These are phyloP conservation scores for Kazachstania sp. DNA, from an alignment of 1,139 yeast genomes.

Conservation along the genomic window DNA sequence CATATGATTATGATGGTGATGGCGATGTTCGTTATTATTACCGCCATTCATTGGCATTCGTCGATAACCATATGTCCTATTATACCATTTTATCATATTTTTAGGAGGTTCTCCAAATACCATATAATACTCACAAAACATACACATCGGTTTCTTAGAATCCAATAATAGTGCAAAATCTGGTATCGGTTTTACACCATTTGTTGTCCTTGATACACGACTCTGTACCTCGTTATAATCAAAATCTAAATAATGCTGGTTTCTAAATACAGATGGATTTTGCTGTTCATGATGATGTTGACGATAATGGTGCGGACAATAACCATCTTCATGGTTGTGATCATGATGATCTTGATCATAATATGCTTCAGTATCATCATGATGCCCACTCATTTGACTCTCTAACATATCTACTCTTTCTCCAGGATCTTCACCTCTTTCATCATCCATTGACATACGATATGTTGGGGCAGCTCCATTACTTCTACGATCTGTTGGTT, in stretches of 20 bases:
- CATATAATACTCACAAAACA: constrained; percentile 53
- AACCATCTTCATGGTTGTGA: constrained; percentile 6
- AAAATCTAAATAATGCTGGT: constrained; percentile 17
- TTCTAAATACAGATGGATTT: constrained; percentile 10
- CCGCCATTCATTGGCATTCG: constrained; percentile 13
- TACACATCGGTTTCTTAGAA: constrained; percentile 34
- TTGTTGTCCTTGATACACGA: background rate
- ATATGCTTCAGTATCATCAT: constrained; percentile 1
- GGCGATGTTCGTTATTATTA: constrained; percentile 4
- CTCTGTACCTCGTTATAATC: constrained; percentile 8
- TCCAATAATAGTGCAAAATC: constrained; percentile 23
- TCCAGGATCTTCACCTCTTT: constrained; percentile 4
- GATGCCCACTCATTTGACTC: background rate
- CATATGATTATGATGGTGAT: constrained; percentile 6
- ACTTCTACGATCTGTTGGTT: background rate
- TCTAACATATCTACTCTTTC: background rate
- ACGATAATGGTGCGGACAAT: constrained; percentile 14
- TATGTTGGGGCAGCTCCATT: background rate
- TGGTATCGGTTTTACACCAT: constrained; percentile 12
- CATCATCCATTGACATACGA: background rate
- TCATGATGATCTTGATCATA: background rate
- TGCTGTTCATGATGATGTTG: constrained; percentile 5
- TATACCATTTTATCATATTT: constrained; percentile 42
- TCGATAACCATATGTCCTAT: constrained; percentile 28
- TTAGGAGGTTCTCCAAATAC: constrained; percentile 47